phyloP scores from a whole-genome alignment of 2,329 filamentous ascomycete species.

The Seiridium unicorne region DNA sequence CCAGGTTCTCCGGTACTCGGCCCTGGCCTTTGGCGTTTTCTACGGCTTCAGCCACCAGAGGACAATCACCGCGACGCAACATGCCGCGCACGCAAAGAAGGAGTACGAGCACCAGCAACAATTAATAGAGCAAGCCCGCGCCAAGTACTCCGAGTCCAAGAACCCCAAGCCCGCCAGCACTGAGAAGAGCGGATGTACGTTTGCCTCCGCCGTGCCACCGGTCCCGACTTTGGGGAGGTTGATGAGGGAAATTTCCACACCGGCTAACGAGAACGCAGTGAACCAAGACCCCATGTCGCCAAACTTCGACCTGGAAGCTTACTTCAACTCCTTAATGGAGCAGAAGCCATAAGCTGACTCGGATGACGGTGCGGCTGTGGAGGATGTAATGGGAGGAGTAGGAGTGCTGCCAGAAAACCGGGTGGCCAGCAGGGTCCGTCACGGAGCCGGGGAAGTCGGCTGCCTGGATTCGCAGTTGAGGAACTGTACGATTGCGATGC shows the following conservation, averaged over 20 bases:
- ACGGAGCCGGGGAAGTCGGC: neutral
- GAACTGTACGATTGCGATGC: conserved; percentile 23
- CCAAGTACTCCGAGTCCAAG: conserved; percentile 78
- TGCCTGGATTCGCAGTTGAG: neutral
- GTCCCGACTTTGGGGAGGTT: neutral
- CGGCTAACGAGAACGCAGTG: conserved; percentile 40
- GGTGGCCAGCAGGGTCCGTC: conserved; percentile 2
- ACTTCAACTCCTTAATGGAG: conserved; percentile 62
- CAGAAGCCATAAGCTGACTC: conserved; percentile 43
- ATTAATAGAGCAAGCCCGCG: conserved; percentile 91
- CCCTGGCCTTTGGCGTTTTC: conserved; percentile 85
- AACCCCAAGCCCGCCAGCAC: conserved; percentile 42
- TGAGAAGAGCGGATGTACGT: conserved; percentile 32
- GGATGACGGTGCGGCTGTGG: neutral
- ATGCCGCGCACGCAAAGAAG: conserved; percentile 67
- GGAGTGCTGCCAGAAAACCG: neutral
- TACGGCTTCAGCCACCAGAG: conserved; percentile 96
- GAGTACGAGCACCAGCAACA: conserved; percentile 90
- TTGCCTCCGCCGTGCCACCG: conserved; percentile 15
- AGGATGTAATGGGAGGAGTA: conserved; percentile 18
- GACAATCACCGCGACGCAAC: conserved; percentile 70
- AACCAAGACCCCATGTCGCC: conserved; percentile 78
- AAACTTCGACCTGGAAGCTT: conserved; percentile 91
- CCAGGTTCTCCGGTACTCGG: conserved; percentile 96
- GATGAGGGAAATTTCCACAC: neutral